Evolutionary conservation across 106 monocot genomes (phyloP).

Genomic region (Ottelia alismoides): DNA sequence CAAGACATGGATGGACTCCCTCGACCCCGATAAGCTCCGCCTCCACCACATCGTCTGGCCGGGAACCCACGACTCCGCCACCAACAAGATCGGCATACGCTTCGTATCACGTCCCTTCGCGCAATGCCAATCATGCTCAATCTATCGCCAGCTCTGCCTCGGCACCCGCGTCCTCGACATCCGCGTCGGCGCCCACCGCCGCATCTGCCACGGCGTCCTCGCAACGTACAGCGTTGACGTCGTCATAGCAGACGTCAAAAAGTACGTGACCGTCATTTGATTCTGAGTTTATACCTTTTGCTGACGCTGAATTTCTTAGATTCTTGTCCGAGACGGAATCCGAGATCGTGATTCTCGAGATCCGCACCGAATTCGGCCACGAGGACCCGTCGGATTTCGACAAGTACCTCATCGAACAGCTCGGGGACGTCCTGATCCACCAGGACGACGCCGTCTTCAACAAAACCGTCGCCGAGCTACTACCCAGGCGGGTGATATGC

Average conservation of each 20-base stretch:
- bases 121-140: conserved; percentile 69
- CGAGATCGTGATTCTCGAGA: conserved; percentile 60
- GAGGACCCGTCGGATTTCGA: conserved; percentile 71
- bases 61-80: conserved; percentile 90
- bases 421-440: conserved; percentile 51
- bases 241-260: conserved; percentile 37
- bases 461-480: conserved; percentile 62
- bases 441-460: conserved; percentile 60
- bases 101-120: conserved; percentile 71
- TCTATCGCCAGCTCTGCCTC: conserved; percentile 50
- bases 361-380: conserved; percentile 84
- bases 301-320: too few species aligned
- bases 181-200: conserved; percentile 49
- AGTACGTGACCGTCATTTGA: too few species aligned
- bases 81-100: conserved; percentile 65
- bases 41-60: conserved; percentile 60
- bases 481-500: conserved; percentile 65
- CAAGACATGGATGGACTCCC: conserved; percentile 60
- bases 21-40: conserved; percentile 30
- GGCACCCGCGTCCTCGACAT: conserved; percentile 74
- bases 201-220: too few species aligned
- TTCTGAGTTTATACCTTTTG: too few species aligned
- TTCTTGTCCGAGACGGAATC: conserved; percentile 48
- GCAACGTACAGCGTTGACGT: conserved; percentile 57
- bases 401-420: conserved; percentile 41